Evolutionary conservation across 371 early-diverging fungal species (phyloP).

Genomic region (Chytridium lagenaria): DNA sequence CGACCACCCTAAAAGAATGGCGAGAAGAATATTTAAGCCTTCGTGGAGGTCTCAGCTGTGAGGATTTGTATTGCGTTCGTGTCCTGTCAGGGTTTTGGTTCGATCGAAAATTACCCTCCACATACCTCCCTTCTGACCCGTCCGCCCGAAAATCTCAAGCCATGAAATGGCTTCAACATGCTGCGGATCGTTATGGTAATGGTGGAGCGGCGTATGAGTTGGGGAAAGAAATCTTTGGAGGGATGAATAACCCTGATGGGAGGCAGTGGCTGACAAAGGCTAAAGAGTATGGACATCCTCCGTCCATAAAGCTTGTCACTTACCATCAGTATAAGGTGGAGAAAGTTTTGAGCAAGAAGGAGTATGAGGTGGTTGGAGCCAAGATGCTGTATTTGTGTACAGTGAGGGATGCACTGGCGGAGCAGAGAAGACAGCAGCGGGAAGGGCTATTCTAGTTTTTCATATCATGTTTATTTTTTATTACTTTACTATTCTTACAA

Average conservation of each 20-base stretch:
- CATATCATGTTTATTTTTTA: no score
- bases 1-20: background rate
- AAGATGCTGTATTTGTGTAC: background rate
- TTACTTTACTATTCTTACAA: no score
- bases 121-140: background rate
- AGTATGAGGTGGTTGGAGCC: background rate
- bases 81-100: background rate
- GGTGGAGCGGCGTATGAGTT: conserved; percentile 19
- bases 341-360: background rate
- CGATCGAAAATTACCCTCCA: background rate
- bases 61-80: conserved; percentile 5
- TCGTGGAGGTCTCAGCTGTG: background rate
- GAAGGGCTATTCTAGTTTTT: no score
- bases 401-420: background rate
- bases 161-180: background rate
- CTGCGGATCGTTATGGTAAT: background rate
- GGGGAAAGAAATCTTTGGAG: background rate
- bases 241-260: background rate
- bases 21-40: background rate
- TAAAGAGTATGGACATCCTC: background rate
- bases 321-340: background rate
- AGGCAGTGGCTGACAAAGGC: conserved; percentile 1
- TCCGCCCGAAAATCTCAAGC: background rate
- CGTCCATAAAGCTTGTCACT: background rate
- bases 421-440: background rate